phyloP scores from a whole-genome alignment of 176 grass and related monocot species.

The Avena insularis region DNA sequence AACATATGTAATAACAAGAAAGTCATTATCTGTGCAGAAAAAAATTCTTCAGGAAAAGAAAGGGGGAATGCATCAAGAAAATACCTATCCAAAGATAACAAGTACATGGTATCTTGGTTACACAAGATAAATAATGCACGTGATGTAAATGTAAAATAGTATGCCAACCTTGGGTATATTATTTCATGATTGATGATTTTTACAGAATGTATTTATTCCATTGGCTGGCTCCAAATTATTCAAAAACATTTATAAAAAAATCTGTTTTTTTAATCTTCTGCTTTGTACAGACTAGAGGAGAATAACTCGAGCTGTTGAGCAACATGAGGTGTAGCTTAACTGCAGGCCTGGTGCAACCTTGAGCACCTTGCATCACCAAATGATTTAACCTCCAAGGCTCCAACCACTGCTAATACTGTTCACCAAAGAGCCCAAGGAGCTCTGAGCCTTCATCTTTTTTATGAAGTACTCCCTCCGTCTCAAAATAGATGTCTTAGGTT shows the following conservation, averaged over 20 bases:
- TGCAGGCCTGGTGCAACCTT: not conserved
- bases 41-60: conserved; percentile 1
- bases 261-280: not conserved
- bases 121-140: not conserved
- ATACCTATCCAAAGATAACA: conserved; percentile 1
- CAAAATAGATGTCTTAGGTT: no score
- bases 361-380: not conserved
- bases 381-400: not conserved
- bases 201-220: not conserved
- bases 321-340: not conserved
- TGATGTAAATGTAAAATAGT: conserved; percentile 20
- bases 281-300: not conserved
- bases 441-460: not conserved
- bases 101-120: not conserved
- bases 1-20: conserved; percentile 41
- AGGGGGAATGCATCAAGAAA: not conserved
- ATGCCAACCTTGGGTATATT: conserved; percentile 1
- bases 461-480: not conserved
- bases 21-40: conserved; percentile 26
- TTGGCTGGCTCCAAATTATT: not conserved
- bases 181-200: not conserved
- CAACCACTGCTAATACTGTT: not conserved
- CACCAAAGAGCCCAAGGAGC: not conserved
- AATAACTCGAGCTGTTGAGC: not conserved
- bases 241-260: not conserved